Conservation (phyloP, 2,329 filamentous ascomycete genomes). For the Exserohilum turcica region DNA sequence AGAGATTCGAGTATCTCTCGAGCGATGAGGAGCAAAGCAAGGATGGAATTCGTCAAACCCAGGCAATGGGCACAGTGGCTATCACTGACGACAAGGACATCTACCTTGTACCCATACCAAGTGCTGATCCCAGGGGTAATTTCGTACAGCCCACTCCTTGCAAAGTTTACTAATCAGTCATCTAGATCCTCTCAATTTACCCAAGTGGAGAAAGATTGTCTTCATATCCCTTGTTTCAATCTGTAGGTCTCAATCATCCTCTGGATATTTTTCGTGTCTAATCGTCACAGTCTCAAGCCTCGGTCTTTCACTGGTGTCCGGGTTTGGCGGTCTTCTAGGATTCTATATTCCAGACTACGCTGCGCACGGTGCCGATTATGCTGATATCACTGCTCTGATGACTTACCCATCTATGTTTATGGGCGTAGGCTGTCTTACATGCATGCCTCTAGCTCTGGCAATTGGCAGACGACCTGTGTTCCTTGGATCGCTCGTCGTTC, state of each 20-base stretch:
- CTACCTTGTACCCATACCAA: constrained; percentile 35
- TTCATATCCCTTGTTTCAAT: constrained; percentile 35
- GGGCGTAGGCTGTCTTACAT: constrained; percentile 28
- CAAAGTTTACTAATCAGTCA: neutral
- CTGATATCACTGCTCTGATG: constrained; percentile 47
- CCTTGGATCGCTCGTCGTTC: constrained; percentile 19
- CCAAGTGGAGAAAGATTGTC: constrained; percentile 35
- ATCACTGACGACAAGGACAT: constrained; percentile 34
- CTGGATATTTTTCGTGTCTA: too few relatives aligned
- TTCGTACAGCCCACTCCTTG: neutral
- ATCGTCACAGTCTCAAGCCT: constrained; percentile 48
- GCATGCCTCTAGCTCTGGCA: constrained; percentile 28
- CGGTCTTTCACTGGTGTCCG: constrained; percentile 48
- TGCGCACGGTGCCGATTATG: constrained; percentile 44
- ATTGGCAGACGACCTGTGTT: constrained; percentile 30
- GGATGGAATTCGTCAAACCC: constrained; percentile 6
- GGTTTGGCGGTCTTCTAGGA: constrained; percentile 50
- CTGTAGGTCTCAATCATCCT: constrained; percentile 31
- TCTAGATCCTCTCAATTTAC: constrained; percentile 40
- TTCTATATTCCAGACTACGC: constrained; percentile 51
- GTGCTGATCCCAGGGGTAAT: constrained; percentile 36
- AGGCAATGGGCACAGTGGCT: constrained; percentile 38
- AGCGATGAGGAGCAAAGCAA: constrained; percentile 14
- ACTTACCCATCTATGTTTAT: constrained; percentile 36
- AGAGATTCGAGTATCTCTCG: constrained; percentile 19